Evolutionary conservation across 441 rosid species (phyloP), one percentile per base, ranked within the genome.

Genomic region (Capsella rubella): DNA sequence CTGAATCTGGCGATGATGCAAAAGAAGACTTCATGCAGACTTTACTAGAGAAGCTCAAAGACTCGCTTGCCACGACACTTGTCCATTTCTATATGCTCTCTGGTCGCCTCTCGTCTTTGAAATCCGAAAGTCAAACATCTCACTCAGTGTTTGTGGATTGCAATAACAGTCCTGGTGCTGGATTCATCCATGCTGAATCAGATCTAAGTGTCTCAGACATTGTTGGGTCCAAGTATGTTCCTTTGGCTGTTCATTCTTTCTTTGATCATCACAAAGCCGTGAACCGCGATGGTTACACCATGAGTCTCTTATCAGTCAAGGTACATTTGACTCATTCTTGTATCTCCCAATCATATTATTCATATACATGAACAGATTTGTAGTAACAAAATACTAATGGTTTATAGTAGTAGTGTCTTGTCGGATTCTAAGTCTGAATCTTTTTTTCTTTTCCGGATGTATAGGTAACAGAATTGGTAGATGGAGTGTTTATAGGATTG

Each of bases 401-500:
- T 21, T 50, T 8, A 0, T 4, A 50, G 7, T 4, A 21, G 25
- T 21, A 15, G 52, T 47, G 27, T 8, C 11, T 16, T 16, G 14
- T 5, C 4, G 42, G 34, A 31, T 31, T 31, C 34, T 31, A 34
- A 34, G 37, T 6, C 37, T 43, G 13, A 53, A 53, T 52, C 2
- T 46, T 58, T 34, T 34, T 4, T 4, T 31, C 1, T 31, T 31
- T 34, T 34, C 2, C 5, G 40, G 18, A 35, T 57, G 16, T 49
- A 51, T 16, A 77, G 76, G 80, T 83, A 10, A 93, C 93, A 1
- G 87, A 91, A 25, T 54, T 91, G 9, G 72, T 72, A 3, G 96
- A 93, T 67, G 96, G 98, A 4, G 65, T 93, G 3, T 93, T 93
- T 74, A 65, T 89, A 14, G 98, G 97, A 28, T 75, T 84, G 71